These are phyloP conservation scores for Lanzia echinophila DNA, from an alignment of 2,329 filamentous ascomycete species.

Conservation along the genomic window DNA sequence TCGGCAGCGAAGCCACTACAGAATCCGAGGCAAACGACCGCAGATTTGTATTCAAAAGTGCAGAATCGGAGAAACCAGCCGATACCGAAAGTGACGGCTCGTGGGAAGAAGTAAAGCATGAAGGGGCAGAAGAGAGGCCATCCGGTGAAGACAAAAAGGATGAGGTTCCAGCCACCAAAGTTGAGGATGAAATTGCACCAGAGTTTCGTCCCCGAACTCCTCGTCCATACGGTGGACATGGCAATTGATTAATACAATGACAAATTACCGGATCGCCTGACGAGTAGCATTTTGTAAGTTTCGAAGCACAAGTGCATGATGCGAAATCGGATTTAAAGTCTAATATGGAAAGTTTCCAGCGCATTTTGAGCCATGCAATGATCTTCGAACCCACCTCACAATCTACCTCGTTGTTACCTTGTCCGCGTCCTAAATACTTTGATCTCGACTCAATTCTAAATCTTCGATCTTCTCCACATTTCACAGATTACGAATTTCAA, in stretches of 20 bases:
- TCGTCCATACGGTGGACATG: neutral
- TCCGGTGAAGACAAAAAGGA: neutral
- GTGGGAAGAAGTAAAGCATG: neutral
- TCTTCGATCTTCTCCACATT: no score
- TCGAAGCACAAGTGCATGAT: no score
- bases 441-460: no score
- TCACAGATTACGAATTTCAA: no score
- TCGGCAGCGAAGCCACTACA: neutral
- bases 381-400: no score
- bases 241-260: neutral
- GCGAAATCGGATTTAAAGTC: no score
- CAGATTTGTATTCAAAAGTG: neutral
- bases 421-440: no score
- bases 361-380: no score
- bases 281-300: no score
- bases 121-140: neutral
- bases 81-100: neutral
- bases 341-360: no score
- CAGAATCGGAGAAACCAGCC: neutral
- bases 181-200: neutral
- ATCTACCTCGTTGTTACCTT: no score
- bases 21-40: neutral
- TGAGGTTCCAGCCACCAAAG: neutral
- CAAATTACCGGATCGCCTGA: no score
- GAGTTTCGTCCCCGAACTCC: neutral